These are phyloP conservation scores for Hypoxylon cercidicola DNA, from an alignment of 495 filamentous ascomycete species.

Conservation along the genomic window DNA sequence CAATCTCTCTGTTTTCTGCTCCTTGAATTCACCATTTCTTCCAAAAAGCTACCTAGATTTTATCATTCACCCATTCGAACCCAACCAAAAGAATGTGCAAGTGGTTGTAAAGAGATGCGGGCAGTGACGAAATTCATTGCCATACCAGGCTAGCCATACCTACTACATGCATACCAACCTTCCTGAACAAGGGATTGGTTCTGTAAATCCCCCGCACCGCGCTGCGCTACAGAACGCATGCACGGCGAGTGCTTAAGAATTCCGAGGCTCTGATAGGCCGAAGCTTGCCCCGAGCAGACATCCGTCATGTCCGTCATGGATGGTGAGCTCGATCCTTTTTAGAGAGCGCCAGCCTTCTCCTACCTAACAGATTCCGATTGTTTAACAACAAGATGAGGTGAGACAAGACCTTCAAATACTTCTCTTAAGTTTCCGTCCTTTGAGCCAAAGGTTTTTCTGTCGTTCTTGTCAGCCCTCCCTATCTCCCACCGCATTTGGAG, in stretches of 20 bases:
- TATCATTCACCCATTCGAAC: not conserved
- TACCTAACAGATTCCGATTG: slow-evolving; percentile 1
- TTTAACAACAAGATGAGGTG: slow-evolving; percentile 22
- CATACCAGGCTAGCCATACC: not conserved
- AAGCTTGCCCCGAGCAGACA: slow-evolving; percentile 25
- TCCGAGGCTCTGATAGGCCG: slow-evolving; percentile 32
- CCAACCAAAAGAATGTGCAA: not conserved
- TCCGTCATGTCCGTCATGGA: slow-evolving; percentile 43
- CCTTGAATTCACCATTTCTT: not conserved
- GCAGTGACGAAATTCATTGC: not conserved
- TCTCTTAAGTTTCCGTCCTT: slow-evolving; percentile 6
- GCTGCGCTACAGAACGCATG: slow-evolving; percentile 9
- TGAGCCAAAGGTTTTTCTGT: not conserved
- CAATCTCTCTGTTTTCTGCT: not conserved
- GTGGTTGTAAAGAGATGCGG: not conserved
- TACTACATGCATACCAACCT: slow-evolving; percentile 8
- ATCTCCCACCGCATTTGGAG: not conserved
- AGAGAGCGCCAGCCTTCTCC: slow-evolving; percentile 19
- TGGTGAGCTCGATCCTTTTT: slow-evolving; percentile 42
- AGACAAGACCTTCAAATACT: slow-evolving; percentile 25
- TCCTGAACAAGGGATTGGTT: slow-evolving; percentile 16
- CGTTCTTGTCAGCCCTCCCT: slow-evolving; percentile 6
- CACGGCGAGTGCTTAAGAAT: slow-evolving; percentile 38
- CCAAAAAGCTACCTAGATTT: not conserved
- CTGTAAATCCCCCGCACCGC: slow-evolving; percentile 27